Percentiles rank a stretch among this genome's conserved stretches.
phyloP scores from a whole-genome alignment of 169 alveolate genomes.

The Plasmodium inui region DNA sequence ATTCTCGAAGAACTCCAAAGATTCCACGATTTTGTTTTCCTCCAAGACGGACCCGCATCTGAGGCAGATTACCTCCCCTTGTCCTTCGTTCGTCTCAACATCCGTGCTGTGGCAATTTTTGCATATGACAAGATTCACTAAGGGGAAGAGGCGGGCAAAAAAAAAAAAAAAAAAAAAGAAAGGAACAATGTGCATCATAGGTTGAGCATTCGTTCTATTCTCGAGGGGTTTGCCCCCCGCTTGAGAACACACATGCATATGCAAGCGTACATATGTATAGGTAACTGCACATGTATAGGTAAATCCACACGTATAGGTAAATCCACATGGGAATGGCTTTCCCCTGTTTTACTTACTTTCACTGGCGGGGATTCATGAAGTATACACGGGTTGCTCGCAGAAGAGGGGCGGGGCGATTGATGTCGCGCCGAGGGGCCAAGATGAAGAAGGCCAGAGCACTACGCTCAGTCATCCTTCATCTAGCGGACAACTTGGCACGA shows the following conservation, averaged over 20 bases:
- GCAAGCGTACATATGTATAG: neutral
- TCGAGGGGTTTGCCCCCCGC: neutral
- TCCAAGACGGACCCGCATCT: constrained; percentile 91
- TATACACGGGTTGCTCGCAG: neutral
- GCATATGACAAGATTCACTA: constrained; percentile 63
- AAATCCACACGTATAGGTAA: neutral
- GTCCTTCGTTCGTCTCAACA: constrained; percentile 79
- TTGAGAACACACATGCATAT: neutral
- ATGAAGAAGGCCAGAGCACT: neutral
- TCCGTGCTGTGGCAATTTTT: constrained; percentile 62
- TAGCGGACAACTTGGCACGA: neutral
- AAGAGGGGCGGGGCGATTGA: neutral
- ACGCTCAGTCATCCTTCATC: neutral
- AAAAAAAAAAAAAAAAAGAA: constrained; percentile 1
- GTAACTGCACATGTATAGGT: neutral
- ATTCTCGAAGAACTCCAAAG: constrained; percentile 87
- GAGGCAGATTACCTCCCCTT: constrained; percentile 90
- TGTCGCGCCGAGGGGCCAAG: neutral
- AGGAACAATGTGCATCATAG: neutral
- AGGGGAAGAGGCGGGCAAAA: neutral
- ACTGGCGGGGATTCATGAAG: neutral
- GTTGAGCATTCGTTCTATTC: neutral
- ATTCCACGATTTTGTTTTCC: constrained; percentile 89
- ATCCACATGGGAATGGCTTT: neutral
- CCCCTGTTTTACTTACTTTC: neutral